These are phyloP conservation scores for Penicillium samsonianum DNA, from an alignment of 495 filamentous ascomycete genomes.

Conservation along the genomic window DNA sequence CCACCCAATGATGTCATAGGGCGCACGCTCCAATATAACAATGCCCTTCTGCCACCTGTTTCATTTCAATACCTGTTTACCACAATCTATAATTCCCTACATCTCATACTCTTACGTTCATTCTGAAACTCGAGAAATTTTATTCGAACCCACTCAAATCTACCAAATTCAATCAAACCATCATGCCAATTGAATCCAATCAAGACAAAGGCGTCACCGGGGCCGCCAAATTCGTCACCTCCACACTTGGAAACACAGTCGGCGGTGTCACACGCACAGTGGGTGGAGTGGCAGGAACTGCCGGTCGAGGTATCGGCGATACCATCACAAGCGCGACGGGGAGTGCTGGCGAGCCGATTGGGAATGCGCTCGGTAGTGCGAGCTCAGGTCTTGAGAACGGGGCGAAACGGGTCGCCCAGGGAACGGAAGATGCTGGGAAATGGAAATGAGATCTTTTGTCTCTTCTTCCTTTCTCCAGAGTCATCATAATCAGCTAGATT, in stretches of 20 bases:
- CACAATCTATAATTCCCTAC: neutral
- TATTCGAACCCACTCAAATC: neutral
- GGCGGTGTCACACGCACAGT: slow-evolving; percentile 65
- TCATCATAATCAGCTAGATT: too few relatives aligned
- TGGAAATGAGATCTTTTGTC: slow-evolving; percentile 48
- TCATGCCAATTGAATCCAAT: slow-evolving; percentile 22
- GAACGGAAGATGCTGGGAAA: slow-evolving; percentile 68
- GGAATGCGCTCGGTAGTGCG: slow-evolving; percentile 62
- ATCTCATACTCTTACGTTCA: neutral
- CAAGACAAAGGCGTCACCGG: slow-evolving; percentile 41
- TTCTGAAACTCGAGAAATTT: neutral
- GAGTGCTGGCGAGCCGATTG: slow-evolving; percentile 62
- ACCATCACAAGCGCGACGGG: slow-evolving; percentile 64
- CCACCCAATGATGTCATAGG: slow-evolving; percentile 9
- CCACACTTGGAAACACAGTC: slow-evolving; percentile 61
- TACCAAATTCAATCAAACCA: slow-evolving; percentile 5
- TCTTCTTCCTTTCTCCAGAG: too few relatives aligned
- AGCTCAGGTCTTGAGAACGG: slow-evolving; percentile 63
- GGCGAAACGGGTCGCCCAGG: slow-evolving; percentile 55
- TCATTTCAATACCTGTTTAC: neutral
- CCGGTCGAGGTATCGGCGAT: slow-evolving; percentile 63
- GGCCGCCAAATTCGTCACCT: slow-evolving; percentile 50
- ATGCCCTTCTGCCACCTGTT: neutral
- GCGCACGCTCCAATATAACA: slow-evolving; percentile 7
- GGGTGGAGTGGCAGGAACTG: slow-evolving; percentile 68